phyloP scores from a whole-genome alignment of 805 yeast genomes.

The Ogataea sp. region DNA sequence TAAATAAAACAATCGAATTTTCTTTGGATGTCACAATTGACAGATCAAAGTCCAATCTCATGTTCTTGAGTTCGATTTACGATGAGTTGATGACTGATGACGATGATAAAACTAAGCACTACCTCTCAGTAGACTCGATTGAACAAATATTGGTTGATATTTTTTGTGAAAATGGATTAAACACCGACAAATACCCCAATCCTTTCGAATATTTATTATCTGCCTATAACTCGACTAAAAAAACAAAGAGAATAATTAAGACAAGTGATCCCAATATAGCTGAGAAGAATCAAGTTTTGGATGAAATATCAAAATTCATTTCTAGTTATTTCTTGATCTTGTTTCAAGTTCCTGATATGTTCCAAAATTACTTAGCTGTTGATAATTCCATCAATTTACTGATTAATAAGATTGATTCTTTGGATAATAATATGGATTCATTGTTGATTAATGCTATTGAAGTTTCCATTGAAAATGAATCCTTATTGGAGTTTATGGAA shows the following conservation, averaged over 20 bases:
- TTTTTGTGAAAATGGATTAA: conserved; percentile 45
- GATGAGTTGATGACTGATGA: conserved; percentile 12
- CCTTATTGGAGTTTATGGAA: conserved; percentile 50
- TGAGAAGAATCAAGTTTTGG: conserved; percentile 31
- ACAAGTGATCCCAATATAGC: conserved; percentile 30
- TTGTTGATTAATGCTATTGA: conserved; percentile 50
- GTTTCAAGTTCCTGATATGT: conserved; percentile 64
- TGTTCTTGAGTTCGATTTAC: conserved; percentile 15
- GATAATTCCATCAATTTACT: conserved; percentile 19
- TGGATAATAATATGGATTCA: conserved; percentile 21
- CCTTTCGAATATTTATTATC: conserved; percentile 41
- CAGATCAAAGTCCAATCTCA: conserved; percentile 2
- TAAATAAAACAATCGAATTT: conserved; percentile 26
- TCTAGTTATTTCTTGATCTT: conserved; percentile 60
- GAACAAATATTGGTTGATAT: conserved; percentile 50
- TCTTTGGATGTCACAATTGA: conserved; percentile 29
- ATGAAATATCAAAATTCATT: conserved; percentile 40
- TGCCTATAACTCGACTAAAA: conserved; percentile 34
- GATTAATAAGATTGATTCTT: conserved; percentile 12
- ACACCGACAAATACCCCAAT: conserved; percentile 13
- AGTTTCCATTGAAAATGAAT: conserved; percentile 59
- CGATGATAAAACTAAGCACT: conserved; percentile 12
- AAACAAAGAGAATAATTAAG: conserved; percentile 33
- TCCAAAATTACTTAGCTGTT: conserved; percentile 30
- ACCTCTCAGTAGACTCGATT: too few relatives aligned